A percentile compares a stretch with the other conserved stretches of the same genome.
These are phyloP conservation scores for Hirschioporus abietinus DNA, from an alignment of 768 basidiomycete species.

Conservation along the genomic window DNA sequence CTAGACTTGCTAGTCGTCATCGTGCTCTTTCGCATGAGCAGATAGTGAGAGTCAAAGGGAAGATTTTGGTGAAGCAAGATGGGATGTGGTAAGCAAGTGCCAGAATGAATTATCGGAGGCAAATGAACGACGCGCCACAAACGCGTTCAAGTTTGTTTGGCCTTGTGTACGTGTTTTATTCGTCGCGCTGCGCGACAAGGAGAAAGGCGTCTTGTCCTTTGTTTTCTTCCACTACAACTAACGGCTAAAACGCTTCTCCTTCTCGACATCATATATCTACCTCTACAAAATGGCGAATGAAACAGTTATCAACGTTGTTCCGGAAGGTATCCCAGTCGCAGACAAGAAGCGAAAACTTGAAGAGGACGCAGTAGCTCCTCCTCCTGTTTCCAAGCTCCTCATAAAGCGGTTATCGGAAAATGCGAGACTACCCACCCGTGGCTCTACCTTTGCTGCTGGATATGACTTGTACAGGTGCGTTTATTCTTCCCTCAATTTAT, in stretches of 20 bases:
- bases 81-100: background rate
- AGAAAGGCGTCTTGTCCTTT: background rate
- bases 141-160: background rate
- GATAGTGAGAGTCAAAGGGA: background rate
- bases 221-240: background rate
- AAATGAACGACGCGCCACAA: background rate
- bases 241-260: background rate
- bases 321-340: background rate
- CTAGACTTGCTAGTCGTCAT: background rate
- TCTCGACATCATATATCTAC: background rate
- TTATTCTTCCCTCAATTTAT: slow-evolving; percentile 8
- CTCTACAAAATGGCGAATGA: background rate
- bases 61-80: background rate
- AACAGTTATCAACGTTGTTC: background rate
- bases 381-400: slow-evolving; percentile 51
- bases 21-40: background rate
- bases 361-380: slow-evolving; percentile 12
- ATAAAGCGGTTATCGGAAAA: slow-evolving; percentile 82
- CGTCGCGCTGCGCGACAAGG: no score
- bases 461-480: slow-evolving; percentile 92
- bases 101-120: background rate
- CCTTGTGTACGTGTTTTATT: background rate
- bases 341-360: slow-evolving; percentile 2
- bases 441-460: slow-evolving; percentile 82
- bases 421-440: slow-evolving; percentile 81